Percentiles rank a stretch among this genome's conserved stretches.
phyloP scores from a whole-genome alignment of 768 basidiomycete species.

The Xerocomellus amylosporus region DNA sequence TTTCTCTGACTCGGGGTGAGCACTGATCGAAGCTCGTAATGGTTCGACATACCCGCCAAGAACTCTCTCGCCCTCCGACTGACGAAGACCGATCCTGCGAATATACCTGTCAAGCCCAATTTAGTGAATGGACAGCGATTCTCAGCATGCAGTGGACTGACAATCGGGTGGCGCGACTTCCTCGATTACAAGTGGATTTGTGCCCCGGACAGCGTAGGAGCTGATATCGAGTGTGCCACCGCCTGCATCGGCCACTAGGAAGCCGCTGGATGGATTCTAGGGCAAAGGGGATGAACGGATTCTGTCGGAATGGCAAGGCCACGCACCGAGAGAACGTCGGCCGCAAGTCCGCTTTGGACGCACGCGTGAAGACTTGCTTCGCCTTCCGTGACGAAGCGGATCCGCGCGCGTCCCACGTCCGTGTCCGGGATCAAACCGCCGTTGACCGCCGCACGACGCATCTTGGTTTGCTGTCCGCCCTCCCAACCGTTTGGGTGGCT shows the following conservation, averaged over 20 bases:
- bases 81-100: conserved; percentile 81
- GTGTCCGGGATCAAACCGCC: conserved; percentile 75
- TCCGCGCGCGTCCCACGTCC: conserved; percentile 66
- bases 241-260: conserved; percentile 77
- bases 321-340: conserved; percentile 70
- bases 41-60: conserved; percentile 51
- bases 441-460: conserved; percentile 70
- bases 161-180: conserved; percentile 84
- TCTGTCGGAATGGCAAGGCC: background rate
- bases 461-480: conserved; percentile 68
- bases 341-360: conserved; percentile 72
- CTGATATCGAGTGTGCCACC: conserved; percentile 82
- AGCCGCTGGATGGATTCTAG: conserved; percentile 72
- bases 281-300: conserved; percentile 6
- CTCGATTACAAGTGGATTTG: conserved; percentile 71
- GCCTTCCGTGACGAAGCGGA: conserved; percentile 80
- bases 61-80: conserved; percentile 72
- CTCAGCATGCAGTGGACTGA: conserved; percentile 31
- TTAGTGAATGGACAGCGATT: background rate
- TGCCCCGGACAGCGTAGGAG: conserved; percentile 71
- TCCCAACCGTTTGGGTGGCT: conserved; percentile 87
- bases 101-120: conserved; percentile 51
- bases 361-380: conserved; percentile 83
- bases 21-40: background rate
- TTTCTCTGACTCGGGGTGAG: conserved; percentile 49